A percentile compares a stretch with the other conserved stretches of the same genome.
Evolutionary conservation across 192 early-diverging fungal species (phyloP).

Genomic region (Coemansia interrupta): DNA sequence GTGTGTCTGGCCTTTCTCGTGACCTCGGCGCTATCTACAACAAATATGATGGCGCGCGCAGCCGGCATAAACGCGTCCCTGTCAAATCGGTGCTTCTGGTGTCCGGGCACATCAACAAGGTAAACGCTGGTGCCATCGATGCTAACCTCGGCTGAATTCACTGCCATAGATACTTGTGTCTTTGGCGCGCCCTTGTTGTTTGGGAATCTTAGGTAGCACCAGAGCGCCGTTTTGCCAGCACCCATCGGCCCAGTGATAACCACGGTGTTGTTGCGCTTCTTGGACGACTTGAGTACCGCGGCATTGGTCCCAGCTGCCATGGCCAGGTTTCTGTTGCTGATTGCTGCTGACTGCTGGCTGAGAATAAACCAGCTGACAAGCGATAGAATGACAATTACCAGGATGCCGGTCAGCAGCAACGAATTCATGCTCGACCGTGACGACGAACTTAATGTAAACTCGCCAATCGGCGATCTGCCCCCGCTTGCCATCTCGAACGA

Average conservation of each 20-base stretch:
- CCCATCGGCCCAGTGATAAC: slow-evolving; percentile 35
- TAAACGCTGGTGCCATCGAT: slow-evolving; percentile 25
- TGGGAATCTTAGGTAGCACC: slow-evolving; percentile 38
- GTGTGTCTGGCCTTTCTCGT: slow-evolving; percentile 54
- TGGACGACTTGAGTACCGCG: slow-evolving; percentile 11
- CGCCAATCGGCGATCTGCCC: no score
- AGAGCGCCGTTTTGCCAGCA: slow-evolving; percentile 42
- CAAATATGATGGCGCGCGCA: slow-evolving; percentile 70
- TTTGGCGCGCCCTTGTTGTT: slow-evolving; percentile 14
- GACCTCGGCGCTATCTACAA: slow-evolving; percentile 70
- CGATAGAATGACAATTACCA: slow-evolving; percentile 6
- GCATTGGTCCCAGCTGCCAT: slow-evolving; percentile 24
- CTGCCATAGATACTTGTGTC: slow-evolving; percentile 42
- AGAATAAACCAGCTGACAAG: slow-evolving; percentile 27
- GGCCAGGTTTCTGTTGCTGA: slow-evolving; percentile 30
- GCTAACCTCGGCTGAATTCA: slow-evolving; percentile 25
- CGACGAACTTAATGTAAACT: no score
- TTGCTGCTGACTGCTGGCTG: slow-evolving; percentile 36
- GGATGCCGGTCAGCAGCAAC: slow-evolving; percentile 1
- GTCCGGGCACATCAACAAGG: slow-evolving; percentile 85
- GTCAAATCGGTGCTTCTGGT: slow-evolving; percentile 74
- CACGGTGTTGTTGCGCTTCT: slow-evolving; percentile 23
- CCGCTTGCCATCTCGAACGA: no score
- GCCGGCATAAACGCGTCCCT: slow-evolving; percentile 66
- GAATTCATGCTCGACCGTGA: neutral